Base-by-base conservation (phyloP, 1,284 basidiomycete species). In the Melanopsichium pennsylvanicum region DNA sequence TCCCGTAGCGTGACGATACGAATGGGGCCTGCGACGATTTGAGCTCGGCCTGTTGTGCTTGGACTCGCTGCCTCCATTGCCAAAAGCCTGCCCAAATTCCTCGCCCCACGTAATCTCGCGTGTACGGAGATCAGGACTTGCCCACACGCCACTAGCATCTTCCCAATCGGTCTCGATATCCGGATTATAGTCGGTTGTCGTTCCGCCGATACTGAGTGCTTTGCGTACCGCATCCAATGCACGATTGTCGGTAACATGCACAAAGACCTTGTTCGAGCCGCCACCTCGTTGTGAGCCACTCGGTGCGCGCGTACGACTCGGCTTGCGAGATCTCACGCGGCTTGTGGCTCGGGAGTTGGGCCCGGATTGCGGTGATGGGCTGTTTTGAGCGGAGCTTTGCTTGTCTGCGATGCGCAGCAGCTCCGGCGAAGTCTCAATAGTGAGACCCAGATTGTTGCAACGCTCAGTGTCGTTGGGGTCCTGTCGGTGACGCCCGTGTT, bases 151-250 rank as follows among this genome's bases (percentile, higher is more conserved):
- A 40, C 32, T 19, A 9, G 27, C 15, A 15, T 70, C 61, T 9
- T 68, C 71, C 9, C 32, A 12, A 12, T 70, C 61, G n/a, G 54
- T 31, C 32, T 61, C 57, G n/a, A 41, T 26, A 29, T 70, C 71
- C 4, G 56, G 50, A 33, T 61, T 57, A 51, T 59, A 64, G 22
- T 72, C 59, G 29, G 73, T 71, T 13, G 56, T 58, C n/a, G 66
- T 72, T 16, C 76, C 76, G 9, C 74, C 76, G 9, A 76, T 68
- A 45, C 67, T 66, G 34, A 78, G 68, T n/a, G 76, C 76, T 16
- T 67, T 64, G 29, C 69, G 64, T 5, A 78, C 58, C 1, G 62
- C 60, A 8, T 63, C 64, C 6, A 76, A 37, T n/a, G 72, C 76
- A n/a, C 76, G 63, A 26, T 38, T 33, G 35, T 78, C 76, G 5